Conservation (phyloP, 768 basidiomycete genomes). For the Erythrobasidium yunnanense region DNA sequence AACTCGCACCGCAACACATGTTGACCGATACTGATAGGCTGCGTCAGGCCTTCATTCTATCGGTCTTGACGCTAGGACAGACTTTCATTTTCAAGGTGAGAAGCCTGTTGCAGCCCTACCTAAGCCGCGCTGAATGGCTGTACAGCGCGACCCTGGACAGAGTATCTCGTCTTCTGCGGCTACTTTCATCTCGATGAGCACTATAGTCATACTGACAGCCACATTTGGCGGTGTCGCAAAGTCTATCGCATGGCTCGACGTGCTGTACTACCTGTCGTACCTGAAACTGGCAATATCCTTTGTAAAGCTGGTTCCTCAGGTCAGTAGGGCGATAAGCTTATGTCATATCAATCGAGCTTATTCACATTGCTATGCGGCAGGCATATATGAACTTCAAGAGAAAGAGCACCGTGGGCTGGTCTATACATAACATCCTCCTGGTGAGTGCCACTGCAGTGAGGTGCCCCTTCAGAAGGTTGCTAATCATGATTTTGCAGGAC, state of each 20-base stretch:
- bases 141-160: conserved; percentile 26
- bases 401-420: conserved; percentile 40
- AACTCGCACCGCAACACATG: not conserved
- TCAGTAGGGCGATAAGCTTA: conserved; percentile 11
- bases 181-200: conserved; percentile 19
- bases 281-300: conserved; percentile 43
- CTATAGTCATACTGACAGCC: not conserved
- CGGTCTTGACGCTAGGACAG: conserved; percentile 40
- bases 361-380: conserved; percentile 1
- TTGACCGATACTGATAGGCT: conserved; percentile 24
- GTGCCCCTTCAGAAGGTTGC: not conserved
- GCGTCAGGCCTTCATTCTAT: conserved; percentile 35
- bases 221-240: not conserved
- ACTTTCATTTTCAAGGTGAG: conserved; percentile 39
- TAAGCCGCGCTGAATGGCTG: no score
- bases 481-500: not conserved
- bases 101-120: no score
- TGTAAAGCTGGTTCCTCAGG: conserved; percentile 46
- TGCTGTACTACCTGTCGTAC: conserved; percentile 39
- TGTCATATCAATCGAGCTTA: not conserved
- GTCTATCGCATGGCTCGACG: conserved; percentile 37
- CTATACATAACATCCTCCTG: conserved; percentile 27
- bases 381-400: conserved; percentile 41
- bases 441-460: not conserved
- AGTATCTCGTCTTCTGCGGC: conserved; percentile 31